phyloP scores from a whole-genome alignment of 2,329 filamentous ascomycete species.

The Aspergillus hiratsukae region DNA sequence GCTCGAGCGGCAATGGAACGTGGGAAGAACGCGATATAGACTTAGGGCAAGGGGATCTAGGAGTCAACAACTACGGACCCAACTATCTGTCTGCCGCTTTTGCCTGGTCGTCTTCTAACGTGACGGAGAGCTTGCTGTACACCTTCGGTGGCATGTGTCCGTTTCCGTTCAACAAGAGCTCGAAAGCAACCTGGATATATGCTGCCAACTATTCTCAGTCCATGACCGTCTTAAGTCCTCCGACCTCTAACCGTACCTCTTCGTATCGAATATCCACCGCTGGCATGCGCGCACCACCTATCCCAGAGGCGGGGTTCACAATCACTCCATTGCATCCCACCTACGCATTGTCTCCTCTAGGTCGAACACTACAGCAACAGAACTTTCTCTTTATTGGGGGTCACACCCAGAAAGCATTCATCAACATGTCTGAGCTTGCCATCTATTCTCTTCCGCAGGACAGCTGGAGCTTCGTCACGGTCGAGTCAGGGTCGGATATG shows the following conservation, averaged over 20 bases:
- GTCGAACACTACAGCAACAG: conserved; percentile 64
- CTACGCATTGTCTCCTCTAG: conserved; percentile 61
- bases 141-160: conserved; percentile 91
- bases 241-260: conserved; percentile 10
- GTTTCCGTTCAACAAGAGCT: conserved; percentile 44
- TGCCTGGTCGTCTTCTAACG: conserved; percentile 59
- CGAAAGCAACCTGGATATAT: conserved; percentile 58
- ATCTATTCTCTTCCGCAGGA: conserved; percentile 83
- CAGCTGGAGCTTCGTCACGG: conserved; percentile 75
- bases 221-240: conserved; percentile 60
- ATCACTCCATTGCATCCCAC: conserved; percentile 70
- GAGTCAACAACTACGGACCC: conserved; percentile 38
- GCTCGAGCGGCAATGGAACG: conserved; percentile 46
- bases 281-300: conserved; percentile 58
- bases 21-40: conserved; percentile 48
- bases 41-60: conserved; percentile 31
- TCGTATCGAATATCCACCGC: conserved; percentile 46
- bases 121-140: conserved; percentile 54
- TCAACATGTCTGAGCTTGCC: conserved; percentile 90
- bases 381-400: conserved; percentile 80
- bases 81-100: conserved; percentile 59
- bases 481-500: conserved; percentile 44
- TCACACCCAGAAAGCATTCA: conserved; percentile 75
- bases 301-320: conserved; percentile 81
- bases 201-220: conserved; percentile 72